Evolutionary conservation across 345 rosid species (phyloP).

Genomic region (Passiflora organensis): DNA sequence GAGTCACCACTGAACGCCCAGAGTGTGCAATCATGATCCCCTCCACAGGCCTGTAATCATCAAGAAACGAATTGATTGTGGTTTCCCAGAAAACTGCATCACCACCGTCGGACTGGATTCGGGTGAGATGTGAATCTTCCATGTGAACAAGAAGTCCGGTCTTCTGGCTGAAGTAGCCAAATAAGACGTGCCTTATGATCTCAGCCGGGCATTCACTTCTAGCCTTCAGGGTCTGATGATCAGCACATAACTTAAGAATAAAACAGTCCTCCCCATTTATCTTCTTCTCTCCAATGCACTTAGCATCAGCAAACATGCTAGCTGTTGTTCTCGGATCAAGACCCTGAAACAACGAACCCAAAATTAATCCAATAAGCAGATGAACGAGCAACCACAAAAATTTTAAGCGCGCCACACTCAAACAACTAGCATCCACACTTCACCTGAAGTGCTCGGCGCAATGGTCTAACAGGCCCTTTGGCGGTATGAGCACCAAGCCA

Average conservation of each 20-base stretch:
- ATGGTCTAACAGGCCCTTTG: constrained; percentile 84
- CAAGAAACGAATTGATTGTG: constrained; percentile 68
- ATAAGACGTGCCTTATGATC: constrained; percentile 77
- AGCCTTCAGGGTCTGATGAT: constrained; percentile 66
- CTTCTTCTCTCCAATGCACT: constrained; percentile 76
- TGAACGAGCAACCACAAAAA: not conserved
- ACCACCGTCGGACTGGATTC: constrained; percentile 74
- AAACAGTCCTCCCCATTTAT: constrained; percentile 87
- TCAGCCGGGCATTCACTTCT: constrained; percentile 91
- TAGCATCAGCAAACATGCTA: constrained; percentile 73
- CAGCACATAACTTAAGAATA: constrained; percentile 69
- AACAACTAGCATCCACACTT: constrained; percentile 1
- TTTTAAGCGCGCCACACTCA: not conserved
- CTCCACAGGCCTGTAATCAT: constrained; percentile 79
- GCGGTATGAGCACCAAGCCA: constrained; percentile 91
- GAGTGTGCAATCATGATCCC: constrained; percentile 97
- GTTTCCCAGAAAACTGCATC: constrained; percentile 92
- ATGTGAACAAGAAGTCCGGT: constrained; percentile 81
- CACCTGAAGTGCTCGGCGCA: constrained; percentile 93
- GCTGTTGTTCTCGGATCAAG: constrained; percentile 92
- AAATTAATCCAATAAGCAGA: not conserved
- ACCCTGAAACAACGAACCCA: constrained; percentile 48
- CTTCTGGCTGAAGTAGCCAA: constrained; percentile 87
- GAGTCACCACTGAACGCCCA: constrained; percentile 77
- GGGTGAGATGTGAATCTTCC: constrained; percentile 83